Base-by-base conservation (phyloP, 305 asterid genomes). In the Plantago coronopus region DNA sequence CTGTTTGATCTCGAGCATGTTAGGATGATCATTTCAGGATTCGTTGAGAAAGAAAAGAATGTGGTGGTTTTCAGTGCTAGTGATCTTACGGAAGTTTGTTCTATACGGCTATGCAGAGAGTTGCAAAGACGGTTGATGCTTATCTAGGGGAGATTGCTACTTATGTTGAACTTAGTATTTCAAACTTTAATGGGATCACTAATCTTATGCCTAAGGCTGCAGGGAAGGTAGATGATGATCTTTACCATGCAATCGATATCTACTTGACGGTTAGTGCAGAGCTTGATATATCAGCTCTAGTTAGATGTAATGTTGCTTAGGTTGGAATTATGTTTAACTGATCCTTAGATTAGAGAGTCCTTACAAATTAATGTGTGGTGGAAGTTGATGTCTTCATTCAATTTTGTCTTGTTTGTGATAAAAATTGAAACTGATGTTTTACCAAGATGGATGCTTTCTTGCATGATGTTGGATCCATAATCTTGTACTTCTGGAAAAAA, bases 161-260 rank as follows among this genome's bases (percentile, higher is more conserved):
- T 56, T 78, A 59, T 48, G 77, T 64, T 9, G 99, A 89, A 8
- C 74, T 93, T 45, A 82, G 76, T 57, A 85, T 93, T 59, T 81
- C 96, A 0, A 93, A 87, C 67, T 85, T 93, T 43, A 93, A 93
- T 53, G 99, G 95, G 64, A 87, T 93, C 20, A 94, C 99, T 0
- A 75, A 74, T 67, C 67, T 93, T 74, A 84, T 93, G n/a, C 96
- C 96, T 0, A 89, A 93, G 74, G 68, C 61, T 0, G 95, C 99
- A 0, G 70, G 99, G 43, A 89, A 83, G 66, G 83, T 70, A 20
- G 95, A 93, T 31, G 99, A 93, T 57, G 99, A 93, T 79, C 87
- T 93, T 40, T 87, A 93, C 72, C 66, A 97, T 18, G 97, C 96
- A 0, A 79, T 93, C 5, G 99, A 93, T 62, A 85, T 89, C 71